phyloP scores from a whole-genome alignment of 441 rosid species.

The Biscutella laevigata region DNA sequence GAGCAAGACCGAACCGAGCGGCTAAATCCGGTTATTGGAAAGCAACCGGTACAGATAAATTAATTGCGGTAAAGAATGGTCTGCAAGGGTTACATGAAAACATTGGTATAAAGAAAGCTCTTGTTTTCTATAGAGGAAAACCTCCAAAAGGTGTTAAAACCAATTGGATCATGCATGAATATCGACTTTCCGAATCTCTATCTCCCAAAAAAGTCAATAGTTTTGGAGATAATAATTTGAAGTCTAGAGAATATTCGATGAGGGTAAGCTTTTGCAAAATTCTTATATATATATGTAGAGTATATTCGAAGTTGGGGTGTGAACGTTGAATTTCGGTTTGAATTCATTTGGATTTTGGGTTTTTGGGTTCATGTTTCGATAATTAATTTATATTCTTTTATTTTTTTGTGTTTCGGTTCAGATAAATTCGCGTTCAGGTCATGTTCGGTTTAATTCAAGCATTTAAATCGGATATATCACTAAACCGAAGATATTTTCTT shows the following conservation, averaged over 20 bases:
- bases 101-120: conserved; percentile 88
- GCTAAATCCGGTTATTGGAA: conserved; percentile 96
- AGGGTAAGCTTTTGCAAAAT: conserved; percentile 78
- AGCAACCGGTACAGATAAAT: conserved; percentile 89
- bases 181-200: conserved; percentile 53
- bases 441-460: too few relatives aligned
- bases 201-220: conserved; percentile 20
- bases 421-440: too few relatives aligned
- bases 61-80: conserved; percentile 38
- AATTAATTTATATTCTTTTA: too few relatives aligned
- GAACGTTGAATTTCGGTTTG: too few relatives aligned
- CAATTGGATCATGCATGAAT: conserved; percentile 97
- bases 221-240: conserved; percentile 23
- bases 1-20: conserved; percentile 90
- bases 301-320: too few relatives aligned
- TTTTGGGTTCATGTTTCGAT: too few relatives aligned
- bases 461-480: too few relatives aligned
- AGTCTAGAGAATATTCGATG: conserved; percentile 68
- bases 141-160: conserved; percentile 91
- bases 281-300: too few relatives aligned
- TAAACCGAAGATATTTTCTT: too few relatives aligned
- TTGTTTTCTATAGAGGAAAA: conserved; percentile 79
- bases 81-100: conserved; percentile 37
- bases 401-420: too few relatives aligned
- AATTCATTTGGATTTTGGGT: too few relatives aligned